Evolutionary conservation across 352 stramenopile genomes (phyloP).

Genomic region (Bremia lactucae): DNA sequence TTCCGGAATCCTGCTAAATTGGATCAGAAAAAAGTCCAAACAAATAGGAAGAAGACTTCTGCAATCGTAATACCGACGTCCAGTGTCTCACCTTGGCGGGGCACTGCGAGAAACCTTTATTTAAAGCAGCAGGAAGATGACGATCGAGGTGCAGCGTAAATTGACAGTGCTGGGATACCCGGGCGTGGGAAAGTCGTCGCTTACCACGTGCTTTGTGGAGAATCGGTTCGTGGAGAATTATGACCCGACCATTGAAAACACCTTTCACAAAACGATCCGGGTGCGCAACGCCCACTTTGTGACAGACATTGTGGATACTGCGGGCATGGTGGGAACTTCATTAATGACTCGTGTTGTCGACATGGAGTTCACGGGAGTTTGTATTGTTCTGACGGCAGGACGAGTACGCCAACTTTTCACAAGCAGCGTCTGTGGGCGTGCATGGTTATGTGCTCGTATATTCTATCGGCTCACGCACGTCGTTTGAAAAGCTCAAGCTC

Average conservation of each 20-base stretch:
- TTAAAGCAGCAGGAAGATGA: slow-evolving; percentile 26
- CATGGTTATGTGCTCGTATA: slow-evolving; percentile 94
- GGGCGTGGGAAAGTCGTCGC: slow-evolving; percentile 91
- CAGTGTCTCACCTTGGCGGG: too few species aligned
- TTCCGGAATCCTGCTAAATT: too few species aligned
- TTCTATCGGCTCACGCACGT: slow-evolving; percentile 87
- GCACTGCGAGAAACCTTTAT: slow-evolving; percentile 12
- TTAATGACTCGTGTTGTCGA: not conserved
- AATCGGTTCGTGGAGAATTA: slow-evolving; percentile 89
- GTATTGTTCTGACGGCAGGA: slow-evolving; percentile 46
- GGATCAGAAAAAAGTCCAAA: too few species aligned
- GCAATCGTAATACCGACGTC: too few species aligned
- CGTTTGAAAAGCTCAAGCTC: slow-evolving; percentile 90
- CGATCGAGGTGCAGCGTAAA: slow-evolving; percentile 92
- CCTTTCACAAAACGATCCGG: slow-evolving; percentile 92
- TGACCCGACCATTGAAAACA: slow-evolving; percentile 95
- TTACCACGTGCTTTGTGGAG: slow-evolving; percentile 92
- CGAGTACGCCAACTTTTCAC: slow-evolving; percentile 93
- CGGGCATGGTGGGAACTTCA: slow-evolving; percentile 74
- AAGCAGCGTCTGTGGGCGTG: slow-evolving; percentile 90
- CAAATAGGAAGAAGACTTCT: too few species aligned
- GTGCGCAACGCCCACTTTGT: slow-evolving; percentile 95
- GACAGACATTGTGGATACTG: slow-evolving; percentile 95
- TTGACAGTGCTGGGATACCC: slow-evolving; percentile 91
- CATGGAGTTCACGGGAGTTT: too few species aligned